A percentile compares a stretch with the other conserved stretches of the same genome.
These are phyloP conservation scores for Didymella pomorum DNA, from an alignment of 2,329 filamentous ascomycete genomes.

Conservation along the genomic window DNA sequence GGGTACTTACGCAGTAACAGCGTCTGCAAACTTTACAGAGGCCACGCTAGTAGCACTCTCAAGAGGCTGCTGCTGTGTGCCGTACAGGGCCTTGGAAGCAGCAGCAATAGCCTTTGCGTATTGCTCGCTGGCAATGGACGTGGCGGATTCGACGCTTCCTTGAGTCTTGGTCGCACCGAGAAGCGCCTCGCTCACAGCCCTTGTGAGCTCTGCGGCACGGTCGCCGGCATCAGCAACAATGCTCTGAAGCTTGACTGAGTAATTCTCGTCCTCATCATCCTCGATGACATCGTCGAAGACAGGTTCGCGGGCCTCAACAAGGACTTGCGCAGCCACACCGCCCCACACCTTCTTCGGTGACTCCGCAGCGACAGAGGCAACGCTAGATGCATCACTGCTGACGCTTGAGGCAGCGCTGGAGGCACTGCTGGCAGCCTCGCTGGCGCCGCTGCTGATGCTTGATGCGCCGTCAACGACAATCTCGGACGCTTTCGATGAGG, in stretches of 20 bases:
- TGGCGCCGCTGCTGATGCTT: constrained; percentile 27
- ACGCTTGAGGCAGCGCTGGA: constrained; percentile 31
- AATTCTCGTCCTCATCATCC: constrained; percentile 56
- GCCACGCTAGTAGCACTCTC: constrained; percentile 60
- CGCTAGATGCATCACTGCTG: not conserved
- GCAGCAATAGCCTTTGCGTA: constrained; percentile 65
- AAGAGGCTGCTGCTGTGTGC: constrained; percentile 53
- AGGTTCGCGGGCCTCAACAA: constrained; percentile 57
- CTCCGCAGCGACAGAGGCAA: constrained; percentile 37
- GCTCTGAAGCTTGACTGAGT: constrained; percentile 61
- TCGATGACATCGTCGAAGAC: constrained; percentile 61
- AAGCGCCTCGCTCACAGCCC: constrained; percentile 64
- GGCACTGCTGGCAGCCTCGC: constrained; percentile 29
- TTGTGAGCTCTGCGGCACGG: constrained; percentile 61
- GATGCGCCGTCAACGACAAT: constrained; percentile 8
- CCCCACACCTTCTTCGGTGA: constrained; percentile 61
- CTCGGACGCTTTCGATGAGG: constrained; percentile 21
- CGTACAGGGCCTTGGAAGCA: constrained; percentile 65
- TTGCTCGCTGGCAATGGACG: constrained; percentile 63
- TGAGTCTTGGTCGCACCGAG: constrained; percentile 56
- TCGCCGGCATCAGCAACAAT: constrained; percentile 62
- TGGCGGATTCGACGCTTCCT: constrained; percentile 59
- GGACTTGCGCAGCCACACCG: constrained; percentile 61
- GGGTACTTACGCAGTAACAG: constrained; percentile 63
- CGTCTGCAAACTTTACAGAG: constrained; percentile 63